Percentiles rank a stretch among this genome's conserved stretches.
Conservation (phyloP, 2,329 filamentous ascomycete genomes). For the Fusarium xylarioides region DNA sequence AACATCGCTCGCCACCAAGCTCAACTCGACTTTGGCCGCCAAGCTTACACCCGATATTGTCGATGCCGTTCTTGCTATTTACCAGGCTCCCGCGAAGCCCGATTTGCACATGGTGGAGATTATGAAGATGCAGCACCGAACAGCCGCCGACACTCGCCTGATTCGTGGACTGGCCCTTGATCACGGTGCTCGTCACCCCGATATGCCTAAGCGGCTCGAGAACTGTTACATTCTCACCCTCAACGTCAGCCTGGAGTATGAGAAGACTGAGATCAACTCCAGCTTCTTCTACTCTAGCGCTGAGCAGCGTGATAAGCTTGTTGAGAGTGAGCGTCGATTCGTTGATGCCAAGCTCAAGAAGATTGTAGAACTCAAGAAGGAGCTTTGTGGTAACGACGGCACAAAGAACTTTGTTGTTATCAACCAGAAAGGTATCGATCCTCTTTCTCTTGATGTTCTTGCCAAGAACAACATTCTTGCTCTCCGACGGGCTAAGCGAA, state of each 20-base stretch:
- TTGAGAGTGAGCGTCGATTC: constrained; percentile 95
- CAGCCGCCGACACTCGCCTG: constrained; percentile 93
- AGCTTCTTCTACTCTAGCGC: constrained; percentile 98
- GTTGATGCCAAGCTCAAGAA: constrained; percentile 97
- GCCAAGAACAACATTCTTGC: constrained; percentile 99
- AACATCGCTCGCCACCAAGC: constrained; percentile 94
- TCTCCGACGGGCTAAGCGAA: constrained; percentile 91
- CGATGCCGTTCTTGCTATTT: constrained; percentile 94
- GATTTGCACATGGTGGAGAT: constrained; percentile 99
- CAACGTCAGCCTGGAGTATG: constrained; percentile 97
- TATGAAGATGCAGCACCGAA: constrained; percentile 99
- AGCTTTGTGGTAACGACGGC: constrained; percentile 90
- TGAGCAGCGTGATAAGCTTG: constrained; percentile 96
- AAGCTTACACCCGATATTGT: constrained; percentile 95
- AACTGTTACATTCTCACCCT: constrained; percentile 95
- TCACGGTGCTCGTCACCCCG: constrained; percentile 94
- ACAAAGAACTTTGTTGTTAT: constrained; percentile 98
- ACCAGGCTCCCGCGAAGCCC: constrained; percentile 87
- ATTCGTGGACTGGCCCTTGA: constrained; percentile 93
- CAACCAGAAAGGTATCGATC: constrained; percentile 99
- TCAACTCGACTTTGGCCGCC: constrained; percentile 87
- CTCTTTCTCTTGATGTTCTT: constrained; percentile 91
- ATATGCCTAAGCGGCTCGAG: constrained; percentile 97
- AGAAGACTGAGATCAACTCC: constrained; percentile 99
- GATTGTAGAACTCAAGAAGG: constrained; percentile 97